phyloP scores from a whole-genome alignment of 805 yeast genomes.

The Hanseniaspora guilliermondii region DNA sequence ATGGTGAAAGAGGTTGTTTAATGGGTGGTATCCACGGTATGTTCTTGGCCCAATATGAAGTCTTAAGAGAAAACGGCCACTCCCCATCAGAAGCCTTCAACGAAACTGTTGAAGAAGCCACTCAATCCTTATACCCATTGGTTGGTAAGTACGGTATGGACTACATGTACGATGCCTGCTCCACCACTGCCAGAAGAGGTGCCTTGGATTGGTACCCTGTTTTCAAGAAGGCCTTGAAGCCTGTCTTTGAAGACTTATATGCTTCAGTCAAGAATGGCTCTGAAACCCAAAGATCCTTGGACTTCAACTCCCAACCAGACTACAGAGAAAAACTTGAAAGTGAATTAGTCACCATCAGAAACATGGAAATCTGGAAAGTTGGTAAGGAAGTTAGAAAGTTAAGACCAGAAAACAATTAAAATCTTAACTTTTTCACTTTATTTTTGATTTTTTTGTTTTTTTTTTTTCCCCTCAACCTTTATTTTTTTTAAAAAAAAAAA shows the following conservation, averaged over 20 bases:
- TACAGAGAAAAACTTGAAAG: constrained; percentile 92
- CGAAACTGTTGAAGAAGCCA: constrained; percentile 99
- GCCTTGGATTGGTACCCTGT: constrained; percentile 99
- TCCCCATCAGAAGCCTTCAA: constrained; percentile 99
- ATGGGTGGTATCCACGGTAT: constrained; percentile 99
- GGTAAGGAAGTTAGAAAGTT: constrained; percentile 99
- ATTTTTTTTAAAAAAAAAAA: not conserved
- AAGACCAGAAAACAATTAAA: constrained; percentile 95
- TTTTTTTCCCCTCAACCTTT: constrained; percentile 12
- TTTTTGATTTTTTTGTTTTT: no score
- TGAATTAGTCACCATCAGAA: constrained; percentile 87
- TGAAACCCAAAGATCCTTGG: constrained; percentile 96
- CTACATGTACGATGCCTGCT: constrained; percentile 99
- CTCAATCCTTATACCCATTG: constrained; percentile 98
- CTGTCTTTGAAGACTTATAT: constrained; percentile 93
- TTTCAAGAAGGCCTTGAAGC: constrained; percentile 97
- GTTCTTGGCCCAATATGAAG: constrained; percentile 99
- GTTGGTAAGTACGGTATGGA: constrained; percentile 99
- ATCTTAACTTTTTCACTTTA: constrained; percentile 2
- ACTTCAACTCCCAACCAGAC: constrained; percentile 95
- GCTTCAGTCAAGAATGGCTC: constrained; percentile 89
- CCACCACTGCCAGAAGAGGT: constrained; percentile 99
- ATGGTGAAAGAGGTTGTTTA: constrained; percentile 99
- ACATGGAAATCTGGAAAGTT: constrained; percentile 98
- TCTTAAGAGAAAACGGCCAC: constrained; percentile 98